Percentiles rank a stretch among this genome's conserved stretches.
Evolutionary conservation across 768 basidiomycete species (phyloP).

Genomic region (Boletus edulis): DNA sequence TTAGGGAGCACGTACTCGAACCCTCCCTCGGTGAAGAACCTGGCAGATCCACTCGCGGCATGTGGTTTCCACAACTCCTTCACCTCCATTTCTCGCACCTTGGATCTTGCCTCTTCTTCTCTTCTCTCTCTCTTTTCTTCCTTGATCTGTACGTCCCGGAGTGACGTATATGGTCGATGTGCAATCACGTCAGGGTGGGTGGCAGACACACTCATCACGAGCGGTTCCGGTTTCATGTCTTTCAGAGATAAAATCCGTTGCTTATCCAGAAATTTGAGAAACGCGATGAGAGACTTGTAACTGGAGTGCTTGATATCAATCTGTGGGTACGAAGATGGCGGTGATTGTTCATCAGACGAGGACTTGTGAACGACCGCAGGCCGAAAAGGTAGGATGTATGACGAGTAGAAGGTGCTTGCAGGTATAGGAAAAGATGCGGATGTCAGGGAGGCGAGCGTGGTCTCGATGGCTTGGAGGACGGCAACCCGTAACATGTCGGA

Average conservation of each 20-base stretch:
- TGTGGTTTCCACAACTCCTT: conserved; percentile 79
- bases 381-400: conserved; percentile 75
- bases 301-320: conserved; percentile 77
- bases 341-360: conserved; percentile 5
- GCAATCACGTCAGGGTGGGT: conserved; percentile 54
- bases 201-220: conserved; percentile 52
- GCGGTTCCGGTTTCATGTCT: conserved; percentile 50
- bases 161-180: conserved; percentile 54
- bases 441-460: conserved; percentile 45
- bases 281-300: conserved; percentile 77
- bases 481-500: conserved; percentile 52
- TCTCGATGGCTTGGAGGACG: conserved; percentile 64
- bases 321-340: conserved; percentile 31
- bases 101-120: conserved; percentile 47
- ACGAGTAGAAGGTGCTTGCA: conserved; percentile 72
- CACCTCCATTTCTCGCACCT: conserved; percentile 53
- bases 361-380: conserved; percentile 50
- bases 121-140: conserved; percentile 57
- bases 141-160: conserved; percentile 64
- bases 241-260: conserved; percentile 71
- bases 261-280: conserved; percentile 79
- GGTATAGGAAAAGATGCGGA: conserved; percentile 68
- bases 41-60: conserved; percentile 40
- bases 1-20: conserved; percentile 48
- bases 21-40: conserved; percentile 63